Percentiles rank a stretch among this genome's conserved stretches.
Evolutionary conservation across 257 asterid species (phyloP).

Genomic region (Solanum sitiens): DNA sequence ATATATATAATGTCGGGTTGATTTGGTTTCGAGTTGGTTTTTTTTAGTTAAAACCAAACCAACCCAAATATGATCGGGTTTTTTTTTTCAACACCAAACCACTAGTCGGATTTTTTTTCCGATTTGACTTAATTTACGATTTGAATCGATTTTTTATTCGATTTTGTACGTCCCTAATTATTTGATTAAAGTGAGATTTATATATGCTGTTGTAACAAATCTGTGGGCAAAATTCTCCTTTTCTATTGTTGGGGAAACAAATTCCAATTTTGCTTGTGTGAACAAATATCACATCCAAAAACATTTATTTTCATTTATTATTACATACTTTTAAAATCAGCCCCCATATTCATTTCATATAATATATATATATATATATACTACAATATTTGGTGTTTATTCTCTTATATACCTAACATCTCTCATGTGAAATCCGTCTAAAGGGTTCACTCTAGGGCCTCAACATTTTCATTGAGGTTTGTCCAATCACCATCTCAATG

Average conservation of each 20-base stretch:
- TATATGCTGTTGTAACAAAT: not conserved
- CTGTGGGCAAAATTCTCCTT: not conserved
- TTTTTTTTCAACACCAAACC: too few relatives aligned
- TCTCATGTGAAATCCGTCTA: not conserved
- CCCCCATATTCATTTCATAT: too few relatives aligned
- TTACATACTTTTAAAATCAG: too few relatives aligned
- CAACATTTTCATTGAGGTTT: not conserved
- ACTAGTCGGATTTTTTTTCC: too few relatives aligned
- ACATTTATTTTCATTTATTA: not conserved
- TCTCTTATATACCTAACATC: not conserved
- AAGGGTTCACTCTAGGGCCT: not conserved
- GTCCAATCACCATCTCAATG: not conserved
- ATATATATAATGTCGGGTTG: too few relatives aligned
- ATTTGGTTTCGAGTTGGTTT: too few relatives aligned
- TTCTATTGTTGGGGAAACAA: not conserved
- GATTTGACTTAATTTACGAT: too few relatives aligned
- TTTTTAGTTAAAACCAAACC: too few relatives aligned
- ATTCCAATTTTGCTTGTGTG: not conserved
- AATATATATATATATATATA: too few relatives aligned
- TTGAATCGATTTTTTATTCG: rapidly evolving
- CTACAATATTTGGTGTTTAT: too few relatives aligned
- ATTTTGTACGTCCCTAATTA: too few relatives aligned
- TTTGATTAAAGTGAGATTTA: not conserved
- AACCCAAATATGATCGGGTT: too few relatives aligned
- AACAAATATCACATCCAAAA: not conserved